Conservation (phyloP, 2,329 filamentous ascomycete genomes). For the Colletotrichum tamarilloi region DNA sequence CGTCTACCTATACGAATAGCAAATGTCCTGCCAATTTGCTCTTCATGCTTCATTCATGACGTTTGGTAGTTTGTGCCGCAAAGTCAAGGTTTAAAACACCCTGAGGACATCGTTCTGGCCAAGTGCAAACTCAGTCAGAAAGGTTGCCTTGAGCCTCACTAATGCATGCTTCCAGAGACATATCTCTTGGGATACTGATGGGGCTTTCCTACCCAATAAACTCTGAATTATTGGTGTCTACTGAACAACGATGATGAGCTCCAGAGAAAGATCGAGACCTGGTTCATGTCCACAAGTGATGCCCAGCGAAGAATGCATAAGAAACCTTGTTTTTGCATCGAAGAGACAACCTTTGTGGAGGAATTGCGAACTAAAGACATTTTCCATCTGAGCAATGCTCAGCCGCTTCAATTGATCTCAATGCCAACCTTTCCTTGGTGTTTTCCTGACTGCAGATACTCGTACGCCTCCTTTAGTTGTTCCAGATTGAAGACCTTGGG, state of each 20-base stretch:
- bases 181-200: background rate
- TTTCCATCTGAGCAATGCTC: background rate
- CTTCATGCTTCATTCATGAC: background rate
- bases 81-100: background rate
- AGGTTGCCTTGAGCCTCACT: background rate
- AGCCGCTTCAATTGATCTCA: constrained; percentile 53
- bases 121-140: background rate
- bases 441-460: constrained; percentile 47
- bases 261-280: background rate
- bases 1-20: background rate
- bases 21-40: background rate
- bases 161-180: background rate
- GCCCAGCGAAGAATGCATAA: background rate
- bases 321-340: background rate
- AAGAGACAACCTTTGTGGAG: background rate
- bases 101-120: background rate
- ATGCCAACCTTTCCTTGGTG: constrained; percentile 52
- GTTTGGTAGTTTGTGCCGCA: background rate
- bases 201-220: background rate
- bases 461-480: constrained; percentile 55
- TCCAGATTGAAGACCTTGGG: constrained; percentile 56
- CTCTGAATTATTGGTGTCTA: background rate
- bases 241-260: background rate
- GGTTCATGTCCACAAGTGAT: background rate
- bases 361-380: background rate